phyloP scores from a whole-genome alignment of 441 rosid species.

The Raphanus hybrid region DNA sequence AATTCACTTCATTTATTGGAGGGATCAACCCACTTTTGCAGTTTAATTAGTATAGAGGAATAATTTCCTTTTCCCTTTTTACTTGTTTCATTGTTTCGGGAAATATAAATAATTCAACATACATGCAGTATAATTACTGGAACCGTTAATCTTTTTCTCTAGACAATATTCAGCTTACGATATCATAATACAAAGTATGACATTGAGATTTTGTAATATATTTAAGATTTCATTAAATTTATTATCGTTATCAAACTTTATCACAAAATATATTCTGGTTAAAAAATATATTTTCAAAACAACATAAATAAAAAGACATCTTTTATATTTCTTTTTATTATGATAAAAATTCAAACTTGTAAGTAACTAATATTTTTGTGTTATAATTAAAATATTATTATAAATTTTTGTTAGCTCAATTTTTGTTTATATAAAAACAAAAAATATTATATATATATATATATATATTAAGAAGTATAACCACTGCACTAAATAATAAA shows the following conservation, averaged over 20 bases:
- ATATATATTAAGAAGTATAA: too few relatives aligned
- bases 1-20: neutral
- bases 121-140: neutral
- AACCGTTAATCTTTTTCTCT: neutral
- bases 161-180: too few relatives aligned
- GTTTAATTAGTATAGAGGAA: neutral
- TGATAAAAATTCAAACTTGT: neutral
- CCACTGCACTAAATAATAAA: too few relatives aligned
- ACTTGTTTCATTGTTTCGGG: neutral
- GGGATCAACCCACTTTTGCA: neutral
- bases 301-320: neutral
- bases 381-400: too few relatives aligned
- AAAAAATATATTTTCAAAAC: neutral
- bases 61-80: neutral
- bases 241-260: neutral
- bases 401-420: too few relatives aligned
- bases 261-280: neutral
- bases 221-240: too few relatives aligned
- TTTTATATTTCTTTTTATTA: too few relatives aligned
- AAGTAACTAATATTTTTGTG: neutral
- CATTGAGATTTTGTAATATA: neutral
- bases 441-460: too few relatives aligned
- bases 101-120: neutral
- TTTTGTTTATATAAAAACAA: too few relatives aligned
- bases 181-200: too few relatives aligned